Evolutionary conservation across 2,329 filamentous ascomycete species (phyloP), one percentile per base, ranked within the genome.

Genomic region (Rhytidhysteron rufulum): DNA sequence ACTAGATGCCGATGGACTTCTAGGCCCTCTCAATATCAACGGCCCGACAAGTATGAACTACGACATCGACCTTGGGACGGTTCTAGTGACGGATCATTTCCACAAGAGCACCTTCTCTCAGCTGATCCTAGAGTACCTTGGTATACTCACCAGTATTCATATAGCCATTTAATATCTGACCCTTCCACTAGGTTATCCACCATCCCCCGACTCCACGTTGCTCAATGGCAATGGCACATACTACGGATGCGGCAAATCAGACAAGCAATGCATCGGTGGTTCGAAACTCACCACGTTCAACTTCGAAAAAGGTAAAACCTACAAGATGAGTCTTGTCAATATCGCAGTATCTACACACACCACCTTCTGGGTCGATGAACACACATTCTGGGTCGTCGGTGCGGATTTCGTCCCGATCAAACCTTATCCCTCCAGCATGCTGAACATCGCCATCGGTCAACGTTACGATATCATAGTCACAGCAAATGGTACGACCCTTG

Each of bases 31-130:
- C 3, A 47, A 65, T 30, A 67, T 69, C 42, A 58, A 69, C 34
- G 66, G 66, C 3, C 66, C 66, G 19, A 55, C 63, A n/a, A 58
- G 55, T 9, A 56, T 55, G 6, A 65, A 68, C 47, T 69, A 67
- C 35, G 79, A 85, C 44, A 67, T 74, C 34, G 82, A 86, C 49
- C 53, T 83, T 0, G 82, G 82, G 1, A 62, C 72, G 5, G 51
- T 82, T 7, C 65, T 78, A 22, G 51, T 83, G 11, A 72, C 68
- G 16, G 83, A 86, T 51, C 85, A 80, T 80, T 80, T 81, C 54
- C 77, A 55, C 33, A 22, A 47, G 45, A 57, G 37, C 49, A 50
- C 38, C 27, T 56, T 60, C 50, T 27, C 24, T 13, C 24, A 27
- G 13, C 8, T 27, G 24, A 27, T 27, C 8, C 24, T 27, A 8